Conservation (phyloP, 164 flowering plant genomes). For the Piper longum region DNA sequence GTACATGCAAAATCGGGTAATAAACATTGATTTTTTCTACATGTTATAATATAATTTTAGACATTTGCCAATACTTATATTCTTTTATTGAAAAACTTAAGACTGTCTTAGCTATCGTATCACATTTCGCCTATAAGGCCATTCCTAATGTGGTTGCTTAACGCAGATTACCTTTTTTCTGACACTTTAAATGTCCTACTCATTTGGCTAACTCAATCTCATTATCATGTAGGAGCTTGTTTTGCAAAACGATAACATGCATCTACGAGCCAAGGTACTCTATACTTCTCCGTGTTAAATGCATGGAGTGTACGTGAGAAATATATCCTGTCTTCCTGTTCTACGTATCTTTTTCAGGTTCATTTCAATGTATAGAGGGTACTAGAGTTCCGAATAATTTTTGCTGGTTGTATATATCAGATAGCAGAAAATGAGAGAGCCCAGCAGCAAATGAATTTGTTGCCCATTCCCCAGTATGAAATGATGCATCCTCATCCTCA, state of each 20-base stretch:
- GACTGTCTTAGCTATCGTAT: no score
- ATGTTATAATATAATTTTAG: not conserved
- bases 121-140: no score
- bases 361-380: not conserved
- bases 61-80: not conserved
- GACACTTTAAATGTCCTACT: no score
- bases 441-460: conserved; percentile 42
- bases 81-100: not conserved
- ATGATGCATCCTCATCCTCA: conserved; percentile 18
- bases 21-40: not conserved
- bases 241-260: conserved; percentile 72
- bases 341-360: no score
- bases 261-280: conserved; percentile 77
- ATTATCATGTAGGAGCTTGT: conserved; percentile 54
- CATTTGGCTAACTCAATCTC: not conserved
- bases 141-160: no score
- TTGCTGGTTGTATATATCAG: conserved; percentile 11
- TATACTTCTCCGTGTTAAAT: no score
- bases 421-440: conserved; percentile 67
- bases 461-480: conserved; percentile 31
- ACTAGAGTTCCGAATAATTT: no score
- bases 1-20: conserved; percentile 88
- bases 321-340: no score
- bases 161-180: no score
- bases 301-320: no score